These are phyloP conservation scores for Trichoderma asperellum DNA, from an alignment of 2,329 filamentous ascomycete species.

Conservation along the genomic window DNA sequence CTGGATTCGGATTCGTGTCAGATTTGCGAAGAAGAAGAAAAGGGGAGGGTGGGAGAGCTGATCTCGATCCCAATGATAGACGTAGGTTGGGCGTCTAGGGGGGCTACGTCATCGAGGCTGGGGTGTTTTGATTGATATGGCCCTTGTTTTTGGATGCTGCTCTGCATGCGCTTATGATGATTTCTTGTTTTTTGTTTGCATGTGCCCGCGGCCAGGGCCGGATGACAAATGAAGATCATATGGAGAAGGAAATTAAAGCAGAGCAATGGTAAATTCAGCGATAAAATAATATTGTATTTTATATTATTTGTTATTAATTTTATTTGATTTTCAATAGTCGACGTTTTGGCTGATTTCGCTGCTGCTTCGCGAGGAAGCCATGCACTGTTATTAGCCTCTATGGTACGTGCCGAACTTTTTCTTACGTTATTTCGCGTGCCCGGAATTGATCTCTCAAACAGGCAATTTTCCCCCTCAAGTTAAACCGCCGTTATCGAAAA, in stretches of 20 bases:
- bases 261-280: background rate
- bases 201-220: background rate
- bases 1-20: conserved; percentile 4
- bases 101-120: conserved; percentile 15
- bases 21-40: background rate
- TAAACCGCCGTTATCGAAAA: background rate
- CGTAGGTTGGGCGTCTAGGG: background rate
- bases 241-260: background rate
- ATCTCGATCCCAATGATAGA: conserved; percentile 14
- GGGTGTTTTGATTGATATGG: background rate
- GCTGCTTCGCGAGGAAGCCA: background rate
- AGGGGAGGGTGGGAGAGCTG: background rate
- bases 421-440: background rate
- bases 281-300: conserved; percentile 1
- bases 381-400: background rate
- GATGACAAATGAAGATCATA: background rate
- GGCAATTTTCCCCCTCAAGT: background rate
- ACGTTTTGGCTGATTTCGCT: background rate
- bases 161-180: background rate
- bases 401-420: background rate
- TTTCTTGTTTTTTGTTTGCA: background rate
- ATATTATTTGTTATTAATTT: background rate
- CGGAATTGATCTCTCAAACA: background rate
- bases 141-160: background rate
- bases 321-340: background rate